Conservation (phyloP, 129 eudicot genomes). For the Smallanthus sonchifolius region DNA sequence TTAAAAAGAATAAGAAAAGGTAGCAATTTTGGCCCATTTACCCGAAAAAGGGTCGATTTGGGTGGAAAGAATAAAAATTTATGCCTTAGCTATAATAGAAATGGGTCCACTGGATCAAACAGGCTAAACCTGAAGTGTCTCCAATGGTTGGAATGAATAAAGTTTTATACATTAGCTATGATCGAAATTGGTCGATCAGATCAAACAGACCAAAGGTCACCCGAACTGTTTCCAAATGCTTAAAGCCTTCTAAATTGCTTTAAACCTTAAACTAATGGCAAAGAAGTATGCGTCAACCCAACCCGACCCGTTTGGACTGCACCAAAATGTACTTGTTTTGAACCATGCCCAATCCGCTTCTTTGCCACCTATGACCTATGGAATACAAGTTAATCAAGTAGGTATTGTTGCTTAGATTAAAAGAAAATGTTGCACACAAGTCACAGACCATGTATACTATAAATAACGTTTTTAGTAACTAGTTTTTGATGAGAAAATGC, state of each 20-base stretch:
- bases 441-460: neutral
- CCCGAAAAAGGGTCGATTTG: neutral
- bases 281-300: neutral
- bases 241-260: neutral
- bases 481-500: neutral
- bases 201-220: neutral
- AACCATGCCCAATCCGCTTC: neutral
- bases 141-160: neutral
- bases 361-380: slow-evolving; percentile 6
- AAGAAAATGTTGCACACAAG: neutral
- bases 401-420: neutral
- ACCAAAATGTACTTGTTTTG: neutral
- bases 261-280: neutral
- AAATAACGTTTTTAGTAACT: neutral
- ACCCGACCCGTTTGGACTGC: neutral
- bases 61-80: neutral
- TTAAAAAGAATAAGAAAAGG: neutral
- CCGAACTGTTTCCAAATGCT: neutral
- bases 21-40: neutral
- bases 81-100: neutral
- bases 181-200: neutral
- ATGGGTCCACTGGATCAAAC: neutral
- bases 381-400: neutral
- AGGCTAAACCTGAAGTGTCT: neutral
- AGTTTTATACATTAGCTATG: neutral